Percentiles rank a stretch among this genome's conserved stretches.
Evolutionary conservation across 192 early-diverging fungal species (phyloP).

Genomic region (Coemansia asiatica): DNA sequence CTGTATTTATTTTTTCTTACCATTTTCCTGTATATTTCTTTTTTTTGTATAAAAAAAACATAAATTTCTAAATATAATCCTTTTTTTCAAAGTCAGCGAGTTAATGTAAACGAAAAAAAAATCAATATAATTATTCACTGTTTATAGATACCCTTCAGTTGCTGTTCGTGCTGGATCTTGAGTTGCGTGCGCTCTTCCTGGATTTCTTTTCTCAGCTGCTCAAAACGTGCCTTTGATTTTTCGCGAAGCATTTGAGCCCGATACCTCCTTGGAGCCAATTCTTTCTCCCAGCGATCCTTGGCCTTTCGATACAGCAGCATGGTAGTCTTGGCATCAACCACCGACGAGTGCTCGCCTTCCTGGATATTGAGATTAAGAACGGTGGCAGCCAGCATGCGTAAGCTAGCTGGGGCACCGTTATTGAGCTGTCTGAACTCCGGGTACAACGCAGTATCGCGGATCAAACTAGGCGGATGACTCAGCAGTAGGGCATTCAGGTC

Average conservation of each 20-base stretch:
- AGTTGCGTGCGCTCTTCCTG: slow-evolving; percentile 20
- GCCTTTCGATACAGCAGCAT: slow-evolving; percentile 87
- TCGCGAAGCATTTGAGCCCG: slow-evolving; percentile 25
- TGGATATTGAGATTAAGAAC: slow-evolving; percentile 83
- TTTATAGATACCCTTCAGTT: neutral
- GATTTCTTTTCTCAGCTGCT: slow-evolving; percentile 34
- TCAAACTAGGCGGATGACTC: slow-evolving; percentile 71
- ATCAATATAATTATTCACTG: too few species aligned
- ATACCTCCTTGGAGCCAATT: slow-evolving; percentile 40
- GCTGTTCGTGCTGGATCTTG: slow-evolving; percentile 5
- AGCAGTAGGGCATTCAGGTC: slow-evolving; percentile 84
- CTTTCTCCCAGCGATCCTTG: slow-evolving; percentile 79
- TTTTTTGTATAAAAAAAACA: neutral
- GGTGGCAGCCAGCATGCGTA: slow-evolving; percentile 74
- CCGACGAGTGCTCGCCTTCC: slow-evolving; percentile 81
- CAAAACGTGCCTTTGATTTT: slow-evolving; percentile 49
- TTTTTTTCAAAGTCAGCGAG: too few species aligned
- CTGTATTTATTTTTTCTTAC: neutral
- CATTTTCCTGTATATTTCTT: neutral
- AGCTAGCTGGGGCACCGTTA: slow-evolving; percentile 65
- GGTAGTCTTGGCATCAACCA: slow-evolving; percentile 84
- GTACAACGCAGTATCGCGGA: slow-evolving; percentile 85
- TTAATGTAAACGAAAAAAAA: too few species aligned
- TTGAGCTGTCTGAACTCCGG: slow-evolving; percentile 67
- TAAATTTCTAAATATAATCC: neutral